Percentiles rank a stretch among this genome's conserved stretches.
Conservation (phyloP, 1,284 basidiomycete genomes). For the Neolentinus lepideus region DNA sequence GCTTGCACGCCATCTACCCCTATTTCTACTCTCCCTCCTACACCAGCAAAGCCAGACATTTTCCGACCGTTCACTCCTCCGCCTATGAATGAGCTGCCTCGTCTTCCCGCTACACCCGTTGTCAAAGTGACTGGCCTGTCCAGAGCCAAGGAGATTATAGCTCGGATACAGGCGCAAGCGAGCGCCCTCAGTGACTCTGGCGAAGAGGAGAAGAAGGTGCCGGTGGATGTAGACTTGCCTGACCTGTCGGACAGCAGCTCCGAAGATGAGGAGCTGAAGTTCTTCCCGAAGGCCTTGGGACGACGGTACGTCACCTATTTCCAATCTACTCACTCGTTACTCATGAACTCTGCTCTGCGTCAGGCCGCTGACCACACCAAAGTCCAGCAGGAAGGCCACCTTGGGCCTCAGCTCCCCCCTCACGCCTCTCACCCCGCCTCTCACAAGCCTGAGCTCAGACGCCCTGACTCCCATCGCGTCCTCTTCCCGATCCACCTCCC, state of each 20-base stretch:
- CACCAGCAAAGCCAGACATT: constrained; percentile 5
- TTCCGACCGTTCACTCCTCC: constrained; percentile 30
- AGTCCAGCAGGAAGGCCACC: background rate
- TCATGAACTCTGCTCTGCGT: background rate
- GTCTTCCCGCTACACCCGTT: constrained; percentile 30
- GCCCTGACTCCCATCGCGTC: background rate
- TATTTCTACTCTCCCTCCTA: background rate
- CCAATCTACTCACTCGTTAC: too few species aligned
- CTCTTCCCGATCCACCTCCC: background rate
- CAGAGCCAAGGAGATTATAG: constrained; percentile 54
- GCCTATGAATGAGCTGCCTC: constrained; percentile 20
- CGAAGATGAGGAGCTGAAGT: constrained; percentile 30
- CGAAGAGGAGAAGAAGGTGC: background rate
- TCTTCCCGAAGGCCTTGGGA: background rate
- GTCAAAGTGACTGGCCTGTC: constrained; percentile 31
- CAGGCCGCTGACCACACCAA: background rate
- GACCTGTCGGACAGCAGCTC: constrained; percentile 41
- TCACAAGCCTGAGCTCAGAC: background rate
- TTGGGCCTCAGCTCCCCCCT: background rate
- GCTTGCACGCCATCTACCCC: constrained; percentile 3
- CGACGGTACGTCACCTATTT: background rate
- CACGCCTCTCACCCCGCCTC: background rate
- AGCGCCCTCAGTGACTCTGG: constrained; percentile 18
- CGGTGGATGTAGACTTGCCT: constrained; percentile 24
- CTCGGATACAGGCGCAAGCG: constrained; percentile 51